Evolutionary conservation across 495 filamentous ascomycete species (phyloP).

Genomic region (Aspergillus saccharolyticus): DNA sequence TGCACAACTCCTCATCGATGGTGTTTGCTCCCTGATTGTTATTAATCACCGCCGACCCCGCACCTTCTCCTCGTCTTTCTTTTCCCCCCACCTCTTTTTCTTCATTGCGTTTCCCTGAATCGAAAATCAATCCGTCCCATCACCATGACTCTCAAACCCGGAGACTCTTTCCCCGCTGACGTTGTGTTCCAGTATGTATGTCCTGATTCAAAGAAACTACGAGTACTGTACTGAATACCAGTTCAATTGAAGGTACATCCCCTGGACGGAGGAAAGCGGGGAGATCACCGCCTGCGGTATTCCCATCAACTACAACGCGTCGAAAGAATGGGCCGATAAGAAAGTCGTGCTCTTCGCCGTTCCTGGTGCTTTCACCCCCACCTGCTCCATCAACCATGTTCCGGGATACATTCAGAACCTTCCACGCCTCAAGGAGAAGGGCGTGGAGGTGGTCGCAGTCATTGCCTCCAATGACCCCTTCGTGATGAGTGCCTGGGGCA

Average conservation of each 20-base stretch:
- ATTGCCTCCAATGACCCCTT: slow-evolving; percentile 84
- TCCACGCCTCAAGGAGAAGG: slow-evolving; percentile 67
- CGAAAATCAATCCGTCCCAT: slow-evolving; percentile 1
- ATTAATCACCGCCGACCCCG: background rate
- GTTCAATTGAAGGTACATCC: slow-evolving; percentile 56
- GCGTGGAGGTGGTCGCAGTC: slow-evolving; percentile 76
- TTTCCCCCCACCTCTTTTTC: background rate
- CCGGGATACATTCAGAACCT: slow-evolving; percentile 77
- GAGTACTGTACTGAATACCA: no score
- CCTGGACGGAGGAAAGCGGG: slow-evolving; percentile 58
- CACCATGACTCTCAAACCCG: slow-evolving; percentile 52
- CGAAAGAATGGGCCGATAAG: slow-evolving; percentile 78
- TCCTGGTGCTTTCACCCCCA: slow-evolving; percentile 84
- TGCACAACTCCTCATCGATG: background rate
- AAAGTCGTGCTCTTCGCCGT: slow-evolving; percentile 87
- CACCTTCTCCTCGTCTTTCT: background rate
- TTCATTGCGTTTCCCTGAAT: background rate
- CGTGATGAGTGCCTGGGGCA: slow-evolving; percentile 93
- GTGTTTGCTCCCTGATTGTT: background rate
- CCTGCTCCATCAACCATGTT: slow-evolving; percentile 79
- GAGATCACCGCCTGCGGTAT: slow-evolving; percentile 70
- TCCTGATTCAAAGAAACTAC: background rate
- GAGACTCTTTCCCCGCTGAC: slow-evolving; percentile 73
- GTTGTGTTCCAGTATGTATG: slow-evolving; percentile 64
- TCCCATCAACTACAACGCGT: slow-evolving; percentile 73